Conservation (phyloP, 1,284 basidiomycete genomes). For the Austroboletus niveus region DNA sequence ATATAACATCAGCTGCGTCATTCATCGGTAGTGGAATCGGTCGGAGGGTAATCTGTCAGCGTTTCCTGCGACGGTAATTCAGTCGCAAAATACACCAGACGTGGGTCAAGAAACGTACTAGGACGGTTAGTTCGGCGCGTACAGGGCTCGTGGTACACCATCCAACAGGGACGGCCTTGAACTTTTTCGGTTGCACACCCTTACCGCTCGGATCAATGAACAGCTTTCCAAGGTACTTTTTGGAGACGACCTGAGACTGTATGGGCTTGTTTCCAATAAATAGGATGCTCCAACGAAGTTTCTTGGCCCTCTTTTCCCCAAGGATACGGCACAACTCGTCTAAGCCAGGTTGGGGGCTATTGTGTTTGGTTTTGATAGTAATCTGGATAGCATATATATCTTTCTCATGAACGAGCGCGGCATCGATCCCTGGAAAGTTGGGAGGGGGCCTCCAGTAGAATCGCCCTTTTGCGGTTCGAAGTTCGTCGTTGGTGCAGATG, state of each 20-base stretch:
- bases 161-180: neutral
- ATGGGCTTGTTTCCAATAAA: neutral
- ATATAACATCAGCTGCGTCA: too few relatives aligned
- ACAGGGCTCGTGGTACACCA: constrained; percentile 3
- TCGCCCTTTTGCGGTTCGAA: neutral
- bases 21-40: neutral
- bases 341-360: neutral
- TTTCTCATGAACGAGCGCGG: neutral
- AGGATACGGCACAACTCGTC: neutral
- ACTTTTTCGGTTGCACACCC: neutral
- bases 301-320: neutral
- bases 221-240: neutral
- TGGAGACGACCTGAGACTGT: neutral
- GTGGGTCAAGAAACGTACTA: neutral
- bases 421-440: constrained; percentile 1
- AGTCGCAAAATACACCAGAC: neutral
- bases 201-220: neutral
- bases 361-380: neutral
- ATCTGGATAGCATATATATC: constrained; percentile 3
- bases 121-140: neutral
- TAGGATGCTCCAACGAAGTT: constrained; percentile 1
- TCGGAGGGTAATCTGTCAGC: neutral
- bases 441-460: constrained; percentile 1
- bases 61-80: neutral
- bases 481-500: neutral